A percentile compares a stretch with the other conserved stretches of the same genome.
These are phyloP conservation scores for Debaryomyces coudertii DNA, from an alignment of 1,139 yeast genomes.

Conservation along the genomic window DNA sequence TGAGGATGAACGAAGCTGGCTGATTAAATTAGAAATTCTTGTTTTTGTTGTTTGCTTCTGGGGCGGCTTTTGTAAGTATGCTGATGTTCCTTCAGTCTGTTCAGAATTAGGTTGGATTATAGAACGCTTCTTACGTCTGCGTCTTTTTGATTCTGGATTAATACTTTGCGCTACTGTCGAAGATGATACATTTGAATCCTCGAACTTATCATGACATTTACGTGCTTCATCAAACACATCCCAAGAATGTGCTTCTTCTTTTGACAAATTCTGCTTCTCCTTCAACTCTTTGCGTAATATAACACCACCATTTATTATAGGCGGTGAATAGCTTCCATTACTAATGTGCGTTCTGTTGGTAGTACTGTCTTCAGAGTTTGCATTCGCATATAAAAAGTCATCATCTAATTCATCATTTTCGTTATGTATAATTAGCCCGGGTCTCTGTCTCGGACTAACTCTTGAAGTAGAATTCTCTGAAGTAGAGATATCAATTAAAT, in stretches of 20 bases:
- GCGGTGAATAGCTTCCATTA: conserved; percentile 14
- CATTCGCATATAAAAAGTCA: conserved; percentile 30
- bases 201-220: conserved; percentile 10
- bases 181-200: not conserved
- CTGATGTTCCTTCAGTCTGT: conserved; percentile 6
- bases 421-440: conserved; percentile 33
- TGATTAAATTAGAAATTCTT: conserved; percentile 30
- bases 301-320: conserved; percentile 46
- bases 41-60: conserved; percentile 7
- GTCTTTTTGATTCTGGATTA: conserved; percentile 18
- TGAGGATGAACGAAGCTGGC: conserved; percentile 22
- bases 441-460: conserved; percentile 9
- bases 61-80: not conserved
- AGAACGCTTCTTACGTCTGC: conserved; percentile 27
- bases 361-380: conserved; percentile 15
- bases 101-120: conserved; percentile 11
- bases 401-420: conserved; percentile 42
- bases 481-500: not conserved
- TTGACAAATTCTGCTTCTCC: conserved; percentile 31
- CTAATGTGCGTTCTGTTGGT: conserved; percentile 3
- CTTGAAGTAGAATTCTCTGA: not conserved
- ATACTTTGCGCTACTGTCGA: not conserved
- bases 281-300: conserved; percentile 40
- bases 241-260: conserved; percentile 48
- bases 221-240: conserved; percentile 40